phyloP scores from a whole-genome alignment of 371 early-diverging fungal species.

The Capniomyces stellatus region DNA sequence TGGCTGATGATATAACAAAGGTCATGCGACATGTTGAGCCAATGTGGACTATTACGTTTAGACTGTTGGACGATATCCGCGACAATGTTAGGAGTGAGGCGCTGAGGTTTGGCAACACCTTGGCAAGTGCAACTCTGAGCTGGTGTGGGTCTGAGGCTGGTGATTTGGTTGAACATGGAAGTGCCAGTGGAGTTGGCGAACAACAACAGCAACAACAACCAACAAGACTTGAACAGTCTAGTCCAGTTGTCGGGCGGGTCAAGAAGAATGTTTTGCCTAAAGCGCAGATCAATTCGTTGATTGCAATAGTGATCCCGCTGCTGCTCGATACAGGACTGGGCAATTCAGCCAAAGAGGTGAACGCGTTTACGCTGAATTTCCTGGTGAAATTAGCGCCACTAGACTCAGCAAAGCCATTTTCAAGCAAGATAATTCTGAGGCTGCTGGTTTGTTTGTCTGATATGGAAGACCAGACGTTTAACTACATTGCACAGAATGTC shows the following conservation, averaged over 20 bases:
- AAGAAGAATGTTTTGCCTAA: too few relatives aligned
- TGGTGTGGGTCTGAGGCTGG: slow-evolving; percentile 52
- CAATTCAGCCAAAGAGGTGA: slow-evolving; percentile 74
- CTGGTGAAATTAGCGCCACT: slow-evolving; percentile 60
- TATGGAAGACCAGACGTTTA: slow-evolving; percentile 53
- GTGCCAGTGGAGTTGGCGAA: too few relatives aligned
- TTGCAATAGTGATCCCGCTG: slow-evolving; percentile 60
- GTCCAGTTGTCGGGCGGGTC: too few relatives aligned
- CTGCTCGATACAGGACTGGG: slow-evolving; percentile 63
- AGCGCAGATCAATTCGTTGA: slow-evolving; percentile 28
- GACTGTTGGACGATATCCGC: slow-evolving; percentile 84
- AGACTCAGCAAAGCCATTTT: slow-evolving; percentile 51
- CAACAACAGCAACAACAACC: too few relatives aligned
- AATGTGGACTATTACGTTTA: slow-evolving; percentile 76
- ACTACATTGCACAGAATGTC: slow-evolving; percentile 80
- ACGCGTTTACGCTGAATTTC: slow-evolving; percentile 59
- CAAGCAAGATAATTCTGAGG: slow-evolving; percentile 47
- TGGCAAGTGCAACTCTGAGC: slow-evolving; percentile 61
- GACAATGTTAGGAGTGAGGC: slow-evolving; percentile 76
- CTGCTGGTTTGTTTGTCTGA: slow-evolving; percentile 63
- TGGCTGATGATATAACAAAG: slow-evolving; percentile 37
- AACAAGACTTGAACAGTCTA: too few relatives aligned
- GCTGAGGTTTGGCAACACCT: slow-evolving; percentile 51
- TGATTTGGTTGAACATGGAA: neutral
- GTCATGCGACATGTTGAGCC: slow-evolving; percentile 54